Percentiles rank a stretch among this genome's conserved stretches.
Evolutionary conservation across 2,329 filamentous ascomycete species (phyloP).

Genomic region (Nothomitra cinnamomea): DNA sequence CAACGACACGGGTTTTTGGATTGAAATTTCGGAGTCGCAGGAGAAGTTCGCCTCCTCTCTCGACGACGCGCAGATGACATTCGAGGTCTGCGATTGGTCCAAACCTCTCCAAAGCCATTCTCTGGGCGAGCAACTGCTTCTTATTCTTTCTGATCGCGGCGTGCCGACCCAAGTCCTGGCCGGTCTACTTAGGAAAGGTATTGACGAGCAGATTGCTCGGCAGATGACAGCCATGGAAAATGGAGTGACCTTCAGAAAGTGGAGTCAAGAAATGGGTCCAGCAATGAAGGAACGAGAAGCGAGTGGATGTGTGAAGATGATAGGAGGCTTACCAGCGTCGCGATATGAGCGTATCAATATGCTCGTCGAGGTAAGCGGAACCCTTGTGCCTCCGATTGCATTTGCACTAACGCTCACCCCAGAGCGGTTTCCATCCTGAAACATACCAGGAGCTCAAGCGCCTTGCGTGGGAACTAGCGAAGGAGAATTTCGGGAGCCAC

Average conservation of each 20-base stretch:
- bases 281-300: not conserved
- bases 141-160: not conserved
- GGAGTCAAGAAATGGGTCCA: not conserved
- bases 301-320: too few species aligned
- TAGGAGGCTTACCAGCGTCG: constrained; percentile 7
- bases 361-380: constrained; percentile 28
- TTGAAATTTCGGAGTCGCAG: constrained; percentile 38
- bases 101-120: not conserved
- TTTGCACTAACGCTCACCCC: too few species aligned
- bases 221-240: not conserved
- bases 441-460: constrained; percentile 32
- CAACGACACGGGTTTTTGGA: too few species aligned
- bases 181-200: not conserved
- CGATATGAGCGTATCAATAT: constrained; percentile 35
- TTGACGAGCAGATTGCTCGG: not conserved
- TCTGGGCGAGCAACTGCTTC: not conserved
- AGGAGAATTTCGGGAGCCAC: constrained; percentile 34
- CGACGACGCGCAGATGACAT: not conserved
- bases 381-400: too few species aligned
- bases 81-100: not conserved
- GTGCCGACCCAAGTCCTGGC: not conserved
- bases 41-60: constrained; percentile 38
- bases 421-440: constrained; percentile 37
- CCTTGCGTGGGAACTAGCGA: constrained; percentile 30
- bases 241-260: not conserved